Conservation (phyloP, 768 basidiomycete species). For the Peribolospora kevripleyi region DNA sequence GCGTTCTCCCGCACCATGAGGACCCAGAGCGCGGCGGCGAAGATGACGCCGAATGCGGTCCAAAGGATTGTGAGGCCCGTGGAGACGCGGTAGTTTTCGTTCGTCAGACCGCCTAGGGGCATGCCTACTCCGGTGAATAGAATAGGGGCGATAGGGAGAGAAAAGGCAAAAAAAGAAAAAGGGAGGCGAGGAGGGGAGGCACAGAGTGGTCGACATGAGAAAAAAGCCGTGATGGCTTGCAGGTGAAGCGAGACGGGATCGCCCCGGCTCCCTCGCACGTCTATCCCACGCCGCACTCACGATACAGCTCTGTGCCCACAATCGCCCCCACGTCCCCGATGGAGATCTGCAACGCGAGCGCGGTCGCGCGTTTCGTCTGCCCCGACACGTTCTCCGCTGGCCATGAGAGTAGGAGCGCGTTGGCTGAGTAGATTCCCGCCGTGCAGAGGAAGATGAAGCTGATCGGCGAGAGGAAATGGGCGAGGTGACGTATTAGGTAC, state of each 20-base stretch:
- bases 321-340: slow-evolving; percentile 25
- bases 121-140: not conserved
- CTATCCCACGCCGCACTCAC: too few species aligned
- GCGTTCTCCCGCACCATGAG: not conserved
- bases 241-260: too few species aligned
- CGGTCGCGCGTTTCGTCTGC: slow-evolving; percentile 40
- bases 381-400: slow-evolving; percentile 43
- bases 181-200: not conserved
- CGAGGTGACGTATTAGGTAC: too few species aligned
- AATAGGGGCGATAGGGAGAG: not conserved
- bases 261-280: too few species aligned
- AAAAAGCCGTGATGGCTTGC: too few species aligned
- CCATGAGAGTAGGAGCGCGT: slow-evolving; percentile 22
- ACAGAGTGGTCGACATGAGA: not conserved
- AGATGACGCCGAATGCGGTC: slow-evolving; percentile 3
- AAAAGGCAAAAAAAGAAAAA: not conserved
- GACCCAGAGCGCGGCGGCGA: slow-evolving; percentile 1
- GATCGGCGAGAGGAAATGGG: too few species aligned
- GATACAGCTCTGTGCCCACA: too few species aligned
- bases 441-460: slow-evolving; percentile 4
- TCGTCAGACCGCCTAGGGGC: not conserved
- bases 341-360: slow-evolving; percentile 39
- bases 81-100: not conserved
- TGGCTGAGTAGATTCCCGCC: slow-evolving; percentile 5
- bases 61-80: slow-evolving; percentile 5